Base-by-base conservation (phyloP, 306 rosid species). In the Cajanus cajan region DNA sequence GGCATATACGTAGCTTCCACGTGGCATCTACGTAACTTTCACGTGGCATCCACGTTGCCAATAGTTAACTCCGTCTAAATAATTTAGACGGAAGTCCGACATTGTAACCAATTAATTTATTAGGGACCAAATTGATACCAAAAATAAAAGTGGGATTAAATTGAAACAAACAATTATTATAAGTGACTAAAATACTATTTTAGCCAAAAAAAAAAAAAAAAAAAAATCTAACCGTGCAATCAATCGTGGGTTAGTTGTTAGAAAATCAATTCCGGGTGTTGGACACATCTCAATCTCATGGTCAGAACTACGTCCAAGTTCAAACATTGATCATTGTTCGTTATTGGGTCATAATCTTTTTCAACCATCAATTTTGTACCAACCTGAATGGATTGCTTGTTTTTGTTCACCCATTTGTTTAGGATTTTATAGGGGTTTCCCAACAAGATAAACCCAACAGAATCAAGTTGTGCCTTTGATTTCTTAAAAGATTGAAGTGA, bases 231-330 rank as follows among this genome's bases (percentile, higher is more conserved):
- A 36, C 12, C 5, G 65, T n/a, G 28, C n/a, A n/a, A n/a, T n/a
- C 67, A 54, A 24, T 31, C 16, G 11, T 40, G 28, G 36, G n/a
- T 43, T 34, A 72, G 78, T 79, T 5, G 83, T 59, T 79, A 22
- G 62, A 59, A 61, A 72, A 79, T 79, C 83, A 79, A 54, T 51
- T 78, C 47, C 7, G 8, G 39, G 66, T 22, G 63, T 13, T 31
- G 3, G 19, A 67, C 37, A 68, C 34, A 16, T 66, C 31, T 43
- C 31, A 24, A 8, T 58, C 36, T 37, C 8, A 34, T 36, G 7
- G 45, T 11, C 11, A 75, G 21, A 61, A 16, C 15, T 36, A 36
- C 37, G 72, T 63, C 64, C 9, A 64, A 31, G 28, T 57, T 43
- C 64, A 63, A 19, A 50, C 9, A 48, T 62, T 45, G 4, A 76